Evolutionary conservation across 306 rosid genomes (phyloP).

Genomic region (Senna tora): DNA sequence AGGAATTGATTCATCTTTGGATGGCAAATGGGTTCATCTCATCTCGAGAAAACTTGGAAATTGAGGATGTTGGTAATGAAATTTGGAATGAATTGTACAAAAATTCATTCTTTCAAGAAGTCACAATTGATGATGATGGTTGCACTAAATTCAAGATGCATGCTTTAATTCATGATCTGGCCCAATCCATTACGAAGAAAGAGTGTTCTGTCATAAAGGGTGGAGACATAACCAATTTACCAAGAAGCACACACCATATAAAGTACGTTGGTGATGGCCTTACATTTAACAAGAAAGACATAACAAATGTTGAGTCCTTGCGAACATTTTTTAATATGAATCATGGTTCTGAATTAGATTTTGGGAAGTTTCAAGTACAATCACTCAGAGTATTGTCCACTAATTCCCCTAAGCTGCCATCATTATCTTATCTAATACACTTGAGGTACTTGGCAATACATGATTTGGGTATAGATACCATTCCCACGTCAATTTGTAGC

Average conservation of each 20-base stretch:
- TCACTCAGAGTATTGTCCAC: not conserved
- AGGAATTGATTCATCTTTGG: constrained; percentile 8
- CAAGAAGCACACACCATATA: no score
- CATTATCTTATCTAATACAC: not conserved
- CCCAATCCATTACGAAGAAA: not conserved
- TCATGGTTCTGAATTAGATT: no score
- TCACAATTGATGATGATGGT: not conserved
- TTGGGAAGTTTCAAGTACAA: not conserved
- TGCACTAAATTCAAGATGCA: constrained; percentile 1
- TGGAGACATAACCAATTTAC: no score
- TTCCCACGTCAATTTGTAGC: not conserved
- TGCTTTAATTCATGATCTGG: constrained; percentile 31
- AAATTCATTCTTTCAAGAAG: constrained; percentile 25
- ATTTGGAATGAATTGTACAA: not conserved
- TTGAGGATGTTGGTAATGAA: constrained; percentile 11
- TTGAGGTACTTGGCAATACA: constrained; percentile 27
- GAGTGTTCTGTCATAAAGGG: not conserved
- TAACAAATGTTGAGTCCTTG: no score
- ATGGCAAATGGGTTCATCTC: constrained; percentile 28
- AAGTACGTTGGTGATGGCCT: no score
- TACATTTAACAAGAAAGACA: no score
- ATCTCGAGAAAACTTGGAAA: not conserved
- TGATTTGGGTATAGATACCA: fast-evolving
- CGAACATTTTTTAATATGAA: no score
- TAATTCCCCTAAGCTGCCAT: no score